These are phyloP conservation scores for Diplogelasinospora grovesii DNA, from an alignment of 495 filamentous ascomycete species.

Conservation along the genomic window DNA sequence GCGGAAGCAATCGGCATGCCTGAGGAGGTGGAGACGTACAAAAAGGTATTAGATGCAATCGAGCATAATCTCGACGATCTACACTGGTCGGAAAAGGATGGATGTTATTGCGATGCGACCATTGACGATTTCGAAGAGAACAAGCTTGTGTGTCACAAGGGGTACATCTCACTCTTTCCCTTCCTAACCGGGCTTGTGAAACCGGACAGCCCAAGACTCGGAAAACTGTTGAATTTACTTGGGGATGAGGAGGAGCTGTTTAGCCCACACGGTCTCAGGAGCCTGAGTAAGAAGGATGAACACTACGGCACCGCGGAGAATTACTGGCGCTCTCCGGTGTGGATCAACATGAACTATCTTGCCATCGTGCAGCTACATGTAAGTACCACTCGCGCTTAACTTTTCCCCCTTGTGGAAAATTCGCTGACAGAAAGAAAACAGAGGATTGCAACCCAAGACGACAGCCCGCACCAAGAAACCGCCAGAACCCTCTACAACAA, in stretches of 20 bases:
- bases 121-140: conserved; percentile 94
- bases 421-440: conserved; percentile 23
- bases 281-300: conserved; percentile 75
- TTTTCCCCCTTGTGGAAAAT: conserved; percentile 15
- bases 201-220: conserved; percentile 64
- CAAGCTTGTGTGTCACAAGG: conserved; percentile 86
- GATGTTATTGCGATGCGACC: conserved; percentile 90
- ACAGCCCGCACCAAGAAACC: conserved; percentile 61
- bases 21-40: conserved; percentile 68
- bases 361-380: conserved; percentile 77
- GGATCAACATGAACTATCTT: conserved; percentile 97
- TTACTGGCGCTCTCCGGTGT: conserved; percentile 93
- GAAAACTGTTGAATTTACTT: conserved; percentile 68
- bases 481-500: conserved; percentile 68
- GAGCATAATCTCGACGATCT: conserved; percentile 84
- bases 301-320: conserved; percentile 89
- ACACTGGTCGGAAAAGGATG: conserved; percentile 75
- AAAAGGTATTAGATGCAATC: conserved; percentile 70
- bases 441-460: conserved; percentile 46
- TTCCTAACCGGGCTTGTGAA: conserved; percentile 74
- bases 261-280: conserved; percentile 78
- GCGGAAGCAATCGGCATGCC: conserved; percentile 61
- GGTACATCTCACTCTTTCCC: conserved; percentile 90
- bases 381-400: conserved; percentile 29
- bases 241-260: conserved; percentile 78